phyloP scores from a whole-genome alignment of 768 basidiomycete genomes.

The Rhodotorula toruloides region DNA sequence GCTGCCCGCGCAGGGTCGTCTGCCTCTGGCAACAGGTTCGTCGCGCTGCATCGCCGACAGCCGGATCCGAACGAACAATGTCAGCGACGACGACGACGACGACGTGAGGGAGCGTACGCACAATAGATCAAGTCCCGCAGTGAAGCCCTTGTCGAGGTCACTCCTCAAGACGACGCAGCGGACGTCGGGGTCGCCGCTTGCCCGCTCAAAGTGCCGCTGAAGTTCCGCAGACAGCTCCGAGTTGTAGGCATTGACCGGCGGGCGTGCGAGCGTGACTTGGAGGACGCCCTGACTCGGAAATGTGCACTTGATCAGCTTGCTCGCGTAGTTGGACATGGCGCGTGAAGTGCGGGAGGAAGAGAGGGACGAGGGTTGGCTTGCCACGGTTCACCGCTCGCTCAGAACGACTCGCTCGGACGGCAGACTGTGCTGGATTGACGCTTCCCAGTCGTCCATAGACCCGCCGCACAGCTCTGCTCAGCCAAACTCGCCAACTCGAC shows the following conservation, averaged over 20 bases:
- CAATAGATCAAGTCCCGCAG: constrained; percentile 76
- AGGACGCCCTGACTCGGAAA: constrained; percentile 43
- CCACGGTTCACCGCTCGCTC: no score
- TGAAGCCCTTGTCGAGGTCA: constrained; percentile 64
- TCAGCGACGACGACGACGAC: not conserved
- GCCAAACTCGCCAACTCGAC: no score
- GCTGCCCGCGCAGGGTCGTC: constrained; percentile 57
- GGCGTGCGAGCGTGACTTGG: constrained; percentile 50
- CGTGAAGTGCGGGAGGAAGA: constrained; percentile 40
- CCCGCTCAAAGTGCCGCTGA: constrained; percentile 57
- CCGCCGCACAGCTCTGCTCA: no score
- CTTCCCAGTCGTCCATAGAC: no score
- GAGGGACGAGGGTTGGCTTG: no score
- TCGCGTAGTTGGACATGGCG: constrained; percentile 48
- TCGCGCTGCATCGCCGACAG: not conserved
- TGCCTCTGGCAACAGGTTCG: constrained; percentile 8
- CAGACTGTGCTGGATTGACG: no score
- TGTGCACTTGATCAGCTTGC: constrained; percentile 43
- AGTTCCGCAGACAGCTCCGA: constrained; percentile 68
- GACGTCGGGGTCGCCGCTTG: constrained; percentile 57
- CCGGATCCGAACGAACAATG: not conserved
- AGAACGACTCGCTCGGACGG: no score
- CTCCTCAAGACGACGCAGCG: constrained; percentile 71
- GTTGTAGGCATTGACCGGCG: constrained; percentile 65
- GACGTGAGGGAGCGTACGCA: not conserved